Conservation (phyloP, 257 asterid genomes). For the Scutellaria barbata region DNA sequence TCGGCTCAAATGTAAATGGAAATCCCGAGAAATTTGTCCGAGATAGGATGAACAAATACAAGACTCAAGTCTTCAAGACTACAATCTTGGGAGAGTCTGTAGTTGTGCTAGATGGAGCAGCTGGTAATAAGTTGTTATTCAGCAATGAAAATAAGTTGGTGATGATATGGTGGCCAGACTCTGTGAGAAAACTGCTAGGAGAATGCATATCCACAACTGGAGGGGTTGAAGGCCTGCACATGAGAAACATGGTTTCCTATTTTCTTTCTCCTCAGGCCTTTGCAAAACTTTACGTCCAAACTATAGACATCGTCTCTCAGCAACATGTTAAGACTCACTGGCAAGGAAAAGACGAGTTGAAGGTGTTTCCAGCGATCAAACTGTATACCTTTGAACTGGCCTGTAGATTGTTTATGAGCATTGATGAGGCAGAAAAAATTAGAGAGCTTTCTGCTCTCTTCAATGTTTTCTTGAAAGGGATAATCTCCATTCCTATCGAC, state of each 20-base stretch:
- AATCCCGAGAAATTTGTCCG: slow-evolving; percentile 46
- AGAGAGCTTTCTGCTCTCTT: slow-evolving; percentile 56
- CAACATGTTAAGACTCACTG: slow-evolving; percentile 62
- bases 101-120: slow-evolving; percentile 51
- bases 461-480: slow-evolving; percentile 63
- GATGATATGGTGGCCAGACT: slow-evolving; percentile 70
- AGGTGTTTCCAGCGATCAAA: slow-evolving; percentile 56
- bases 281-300: slow-evolving; percentile 52
- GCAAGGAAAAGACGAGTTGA: slow-evolving; percentile 62
- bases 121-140: slow-evolving; percentile 65
- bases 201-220: slow-evolving; percentile 49
- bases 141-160: slow-evolving; percentile 70
- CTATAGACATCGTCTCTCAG: slow-evolving; percentile 55
- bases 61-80: slow-evolving; percentile 50
- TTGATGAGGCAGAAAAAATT: slow-evolving; percentile 58
- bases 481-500: slow-evolving; percentile 61
- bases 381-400: slow-evolving; percentile 70
- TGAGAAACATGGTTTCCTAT: slow-evolving; percentile 60
- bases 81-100: slow-evolving; percentile 52
- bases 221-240: slow-evolving; percentile 62
- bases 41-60: slow-evolving; percentile 46
- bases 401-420: slow-evolving; percentile 75
- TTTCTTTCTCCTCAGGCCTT: slow-evolving; percentile 69
- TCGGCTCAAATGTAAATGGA: slow-evolving; percentile 50
- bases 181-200: slow-evolving; percentile 55